Evolutionary conservation across 176 grass and related monocot genomes (phyloP), one percentile per base, ranked within the genome.

Genomic region (Carex myosuroides): DNA sequence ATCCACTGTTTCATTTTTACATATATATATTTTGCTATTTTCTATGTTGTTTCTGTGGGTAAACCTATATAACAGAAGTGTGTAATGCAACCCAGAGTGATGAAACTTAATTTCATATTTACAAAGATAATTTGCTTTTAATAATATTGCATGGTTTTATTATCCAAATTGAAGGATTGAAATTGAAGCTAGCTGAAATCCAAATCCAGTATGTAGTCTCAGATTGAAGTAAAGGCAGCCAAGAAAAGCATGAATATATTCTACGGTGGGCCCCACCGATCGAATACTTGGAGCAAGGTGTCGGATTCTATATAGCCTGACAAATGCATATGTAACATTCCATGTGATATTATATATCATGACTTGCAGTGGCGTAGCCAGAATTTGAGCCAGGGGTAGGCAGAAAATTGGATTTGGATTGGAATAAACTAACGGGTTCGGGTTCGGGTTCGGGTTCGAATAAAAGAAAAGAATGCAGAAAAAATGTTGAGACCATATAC

Each of bases 181-280:
- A 83, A 33, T 21, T 83, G 33, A 68, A 83, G 50, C 52, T 42
- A 80, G 24, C 10, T 80, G 6, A 35, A 35, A 35, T 35, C 33
- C 54, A 33, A 79, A 3, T 60, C 50, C 24, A 21, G 9, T 42
- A 58, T 46, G 33, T 83, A 52, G 81, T 68, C 81, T 69, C 35
- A 53, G 61, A 83, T 83, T 22, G 13, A 83, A 83, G 81, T 83
- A 83, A 83, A 83, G 81, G 62, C 58, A 81, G 17, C 39, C 16
- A 18, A 26, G 16, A 52, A 63, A 20, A 26, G 20, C 44, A 52
- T 73, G 46, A 29, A 53, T 53, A 53, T 75, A 69, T 75, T 74
- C 41, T 73, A 52, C 70, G 70, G 42, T 73, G 70, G 42, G n/a
- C 22, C 17, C 69, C 69, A 73, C 41, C 13, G 0, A 29, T 29